Evolutionary conservation across 2,329 filamentous ascomycete species (phyloP).

Genomic region (Botrytis elliptica): DNA sequence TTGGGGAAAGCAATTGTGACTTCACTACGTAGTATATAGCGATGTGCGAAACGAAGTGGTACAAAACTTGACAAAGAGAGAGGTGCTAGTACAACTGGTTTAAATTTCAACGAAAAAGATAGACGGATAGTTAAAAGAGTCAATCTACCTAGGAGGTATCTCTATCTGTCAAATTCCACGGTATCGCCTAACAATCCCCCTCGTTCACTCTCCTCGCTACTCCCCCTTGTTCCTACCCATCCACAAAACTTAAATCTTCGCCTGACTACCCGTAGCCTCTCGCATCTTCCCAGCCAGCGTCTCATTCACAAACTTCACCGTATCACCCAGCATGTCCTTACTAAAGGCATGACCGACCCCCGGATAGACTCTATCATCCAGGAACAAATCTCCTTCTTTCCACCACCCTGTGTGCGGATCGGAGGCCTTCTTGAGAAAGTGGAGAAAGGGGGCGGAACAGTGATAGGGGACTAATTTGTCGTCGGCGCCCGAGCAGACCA

Average conservation of each 20-base stretch:
- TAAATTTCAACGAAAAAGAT: background rate
- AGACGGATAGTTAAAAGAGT: background rate
- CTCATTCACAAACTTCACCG: slow-evolving; percentile 61
- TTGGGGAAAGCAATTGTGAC: too few relatives aligned
- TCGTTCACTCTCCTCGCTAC: too few relatives aligned
- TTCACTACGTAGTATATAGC: background rate
- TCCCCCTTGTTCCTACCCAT: accelerated
- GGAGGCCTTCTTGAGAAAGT: slow-evolving; percentile 57
- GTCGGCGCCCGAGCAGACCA: slow-evolving; percentile 62
- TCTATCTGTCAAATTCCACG: too few relatives aligned
- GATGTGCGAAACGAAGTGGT: background rate
- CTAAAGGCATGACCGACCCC: slow-evolving; percentile 70
- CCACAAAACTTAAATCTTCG: slow-evolving; percentile 29
- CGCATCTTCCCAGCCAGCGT: slow-evolving; percentile 22
- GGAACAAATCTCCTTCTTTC: slow-evolving; percentile 51
- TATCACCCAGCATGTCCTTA: slow-evolving; percentile 63
- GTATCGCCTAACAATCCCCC: background rate
- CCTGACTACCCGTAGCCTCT: background rate
- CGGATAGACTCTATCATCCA: slow-evolving; percentile 67
- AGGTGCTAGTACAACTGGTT: background rate
- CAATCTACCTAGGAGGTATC: too few relatives aligned
- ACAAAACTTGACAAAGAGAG: background rate
- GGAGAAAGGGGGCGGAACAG: slow-evolving; percentile 58
- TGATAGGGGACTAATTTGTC: slow-evolving; percentile 73
- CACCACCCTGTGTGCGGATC: slow-evolving; percentile 46